Percentiles rank a stretch among this genome's conserved stretches.
Evolutionary conservation across 495 filamentous ascomycete genomes (phyloP).

Genomic region (Neohortaea acidophila): DNA sequence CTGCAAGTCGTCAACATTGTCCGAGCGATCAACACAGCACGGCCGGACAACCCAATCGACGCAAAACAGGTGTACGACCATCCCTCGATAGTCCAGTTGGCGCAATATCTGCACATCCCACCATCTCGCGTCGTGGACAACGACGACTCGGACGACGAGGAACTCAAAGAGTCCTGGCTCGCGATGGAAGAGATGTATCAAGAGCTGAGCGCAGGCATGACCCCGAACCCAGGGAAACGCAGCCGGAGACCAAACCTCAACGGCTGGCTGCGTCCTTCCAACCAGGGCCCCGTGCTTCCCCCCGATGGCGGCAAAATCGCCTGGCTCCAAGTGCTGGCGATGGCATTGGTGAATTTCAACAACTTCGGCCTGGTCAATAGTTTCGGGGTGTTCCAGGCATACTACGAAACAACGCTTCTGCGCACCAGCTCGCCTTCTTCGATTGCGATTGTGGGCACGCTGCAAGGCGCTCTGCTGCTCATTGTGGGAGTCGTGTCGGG

Average conservation of each 20-base stretch:
- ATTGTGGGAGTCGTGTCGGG: constrained; percentile 21
- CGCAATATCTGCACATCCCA: too few relatives aligned
- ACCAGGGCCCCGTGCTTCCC: not conserved
- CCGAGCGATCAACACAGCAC: constrained; percentile 1
- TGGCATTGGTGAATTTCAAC: constrained; percentile 15
- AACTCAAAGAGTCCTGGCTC: too few relatives aligned
- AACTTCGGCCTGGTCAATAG: constrained; percentile 16
- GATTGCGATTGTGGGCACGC: constrained; percentile 26
- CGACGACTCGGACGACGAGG: too few relatives aligned
- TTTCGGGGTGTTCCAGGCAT: constrained; percentile 25
- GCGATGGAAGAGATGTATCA: too few relatives aligned
- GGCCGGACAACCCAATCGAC: too few relatives aligned
- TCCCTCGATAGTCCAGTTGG: too few relatives aligned
- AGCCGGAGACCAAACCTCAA: too few relatives aligned
- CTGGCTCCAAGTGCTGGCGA: constrained; percentile 11
- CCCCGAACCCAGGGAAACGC: too few relatives aligned
- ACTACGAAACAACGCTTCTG: constrained; percentile 19
- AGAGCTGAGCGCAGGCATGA: too few relatives aligned
- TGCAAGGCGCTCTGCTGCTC: constrained; percentile 24
- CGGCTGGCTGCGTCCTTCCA: not conserved
- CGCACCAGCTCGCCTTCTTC: constrained; percentile 13
- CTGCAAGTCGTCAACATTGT: constrained; percentile 3
- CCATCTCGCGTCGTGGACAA: too few relatives aligned
- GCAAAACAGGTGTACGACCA: too few relatives aligned
- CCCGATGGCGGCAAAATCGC: constrained; percentile 13